A percentile compares a stretch with the other conserved stretches of the same genome.
phyloP scores from a whole-genome alignment of 352 stramenopile species.

The Globisporangium viniferum region DNA sequence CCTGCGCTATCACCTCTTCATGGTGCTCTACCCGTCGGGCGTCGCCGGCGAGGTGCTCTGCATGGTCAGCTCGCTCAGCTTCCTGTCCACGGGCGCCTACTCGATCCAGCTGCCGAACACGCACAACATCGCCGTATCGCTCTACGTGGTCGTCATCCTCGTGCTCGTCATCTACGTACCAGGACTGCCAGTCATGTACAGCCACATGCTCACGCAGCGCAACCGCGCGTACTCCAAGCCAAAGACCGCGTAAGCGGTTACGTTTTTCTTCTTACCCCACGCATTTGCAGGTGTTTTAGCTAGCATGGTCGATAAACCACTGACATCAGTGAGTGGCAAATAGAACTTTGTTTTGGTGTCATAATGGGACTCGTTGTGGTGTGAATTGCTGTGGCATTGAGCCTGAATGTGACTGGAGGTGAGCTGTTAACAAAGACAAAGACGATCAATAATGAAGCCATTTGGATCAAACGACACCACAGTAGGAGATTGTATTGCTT shows the following conservation, averaged over 20 bases:
- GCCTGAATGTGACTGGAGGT: neutral
- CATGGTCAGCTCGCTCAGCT: constrained; percentile 66
- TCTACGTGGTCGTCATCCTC: constrained; percentile 68
- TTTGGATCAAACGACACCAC: neutral
- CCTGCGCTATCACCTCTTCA: constrained; percentile 98
- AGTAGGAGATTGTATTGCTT: neutral
- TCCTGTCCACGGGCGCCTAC: constrained; percentile 58
- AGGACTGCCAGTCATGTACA: constrained; percentile 80
- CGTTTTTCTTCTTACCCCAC: neutral
- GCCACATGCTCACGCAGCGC: constrained; percentile 83
- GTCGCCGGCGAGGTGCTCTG: constrained; percentile 89
- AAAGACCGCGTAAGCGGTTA: constrained; percentile 50
- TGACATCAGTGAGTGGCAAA: neutral
- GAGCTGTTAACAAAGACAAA: neutral
- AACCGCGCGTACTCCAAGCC: constrained; percentile 80
- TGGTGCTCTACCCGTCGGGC: constrained; percentile 96
- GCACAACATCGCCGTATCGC: constrained; percentile 72
- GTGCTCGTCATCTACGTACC: constrained; percentile 74
- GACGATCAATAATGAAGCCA: neutral
- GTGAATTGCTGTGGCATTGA: neutral
- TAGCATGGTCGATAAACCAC: neutral
- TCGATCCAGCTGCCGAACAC: constrained; percentile 72
- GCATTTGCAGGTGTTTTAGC: neutral
- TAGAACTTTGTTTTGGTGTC: neutral
- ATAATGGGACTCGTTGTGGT: neutral